These are phyloP conservation scores for Thielaviopsis punctulata DNA, from an alignment of 2,329 filamentous ascomycete genomes.

Conservation along the genomic window DNA sequence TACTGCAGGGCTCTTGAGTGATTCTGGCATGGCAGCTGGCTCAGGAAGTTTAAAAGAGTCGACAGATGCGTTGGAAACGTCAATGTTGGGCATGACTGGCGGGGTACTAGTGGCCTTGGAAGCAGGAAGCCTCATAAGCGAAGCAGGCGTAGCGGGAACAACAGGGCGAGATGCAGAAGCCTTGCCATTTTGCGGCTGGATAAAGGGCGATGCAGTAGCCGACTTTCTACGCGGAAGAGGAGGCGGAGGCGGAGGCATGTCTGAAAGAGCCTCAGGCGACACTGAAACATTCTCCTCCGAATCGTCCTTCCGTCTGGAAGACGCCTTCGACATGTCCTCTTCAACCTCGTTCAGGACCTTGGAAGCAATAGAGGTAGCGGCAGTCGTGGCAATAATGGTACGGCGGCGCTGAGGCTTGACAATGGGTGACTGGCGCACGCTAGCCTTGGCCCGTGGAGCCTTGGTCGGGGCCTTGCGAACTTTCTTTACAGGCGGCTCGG, in stretches of 20 bases:
- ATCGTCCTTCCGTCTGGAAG: slow-evolving; percentile 26
- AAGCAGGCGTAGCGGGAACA: slow-evolving; percentile 64
- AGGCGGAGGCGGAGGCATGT: slow-evolving; percentile 52
- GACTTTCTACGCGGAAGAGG: slow-evolving; percentile 50
- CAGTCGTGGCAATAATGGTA: slow-evolving; percentile 16
- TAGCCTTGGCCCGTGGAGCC: slow-evolving; percentile 29
- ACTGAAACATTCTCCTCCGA: slow-evolving; percentile 49
- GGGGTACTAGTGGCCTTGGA: slow-evolving; percentile 25
- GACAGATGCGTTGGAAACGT: slow-evolving; percentile 1
- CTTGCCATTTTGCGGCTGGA: slow-evolving; percentile 33
- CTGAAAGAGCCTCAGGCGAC: slow-evolving; percentile 43
- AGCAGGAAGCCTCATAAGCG: slow-evolving; percentile 59
- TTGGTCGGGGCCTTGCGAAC: slow-evolving; percentile 34
- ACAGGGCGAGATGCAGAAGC: slow-evolving; percentile 12
- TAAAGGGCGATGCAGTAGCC: slow-evolving; percentile 48
- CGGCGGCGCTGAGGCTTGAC: slow-evolving; percentile 47
- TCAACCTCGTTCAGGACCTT: slow-evolving; percentile 38
- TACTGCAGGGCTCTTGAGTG: slow-evolving; percentile 21
- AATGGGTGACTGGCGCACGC: slow-evolving; percentile 54
- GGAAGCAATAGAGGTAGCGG: slow-evolving; percentile 37
- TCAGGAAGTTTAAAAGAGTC: slow-evolving; percentile 50
- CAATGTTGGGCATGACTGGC: background rate
- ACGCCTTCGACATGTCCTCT: slow-evolving; percentile 17
- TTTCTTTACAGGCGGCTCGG: slow-evolving; percentile 26
- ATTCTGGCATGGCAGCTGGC: slow-evolving; percentile 29